Evolutionary conservation across 2,329 filamentous ascomycete species (phyloP), one percentile per base, ranked within the genome.

Genomic region (Fusarium mexicanum): DNA sequence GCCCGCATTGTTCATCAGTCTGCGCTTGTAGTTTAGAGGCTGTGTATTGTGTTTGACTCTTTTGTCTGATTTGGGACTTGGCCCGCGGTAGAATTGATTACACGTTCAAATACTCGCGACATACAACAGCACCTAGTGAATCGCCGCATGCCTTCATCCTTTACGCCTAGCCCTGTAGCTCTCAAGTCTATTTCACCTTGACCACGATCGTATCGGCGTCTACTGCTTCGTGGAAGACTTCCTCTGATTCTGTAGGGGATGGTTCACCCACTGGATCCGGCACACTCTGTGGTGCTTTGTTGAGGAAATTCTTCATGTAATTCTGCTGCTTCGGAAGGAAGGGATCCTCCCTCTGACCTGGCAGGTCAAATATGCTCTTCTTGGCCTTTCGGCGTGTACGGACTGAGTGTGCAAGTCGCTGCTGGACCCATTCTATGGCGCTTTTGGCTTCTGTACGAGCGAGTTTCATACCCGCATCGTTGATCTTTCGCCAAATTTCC

Each of bases 371-470:
- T 9, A 90, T 85, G 73, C 84, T 87, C 67, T 85, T 85, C 77
- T 87, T 90, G 17, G 85, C 85, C 57, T 84, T 87, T 51, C 85
- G 86, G 74, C 88, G 89, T 17, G 93, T 93, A 55, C 94, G 87
- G 54, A 96, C 91, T 6, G 90, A 88, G 79, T 92, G 91, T 53
- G 91, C 83, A 20, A 98, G 85, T 63, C 95, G 90, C 77, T 93
- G 91, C 67, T 91, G 88, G n/a, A 98, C 84, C 65, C 91, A 88
- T 77, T 97, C 93, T 44, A 97, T 86, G 17, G 88, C 87, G 61
- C 91, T 91, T 82, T 97, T 98, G 18, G 93, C 91, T 78, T 97
- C 91, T 37, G 93, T 92, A 37, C 93, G 89, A 22, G 89, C 88
- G 66, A 96, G 86, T 29, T 90, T 90, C 50, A 94, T 92, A 46